Base-by-base conservation (phyloP, 2,329 filamentous ascomycete species). In the Mycosphaerelloides madeirae region DNA sequence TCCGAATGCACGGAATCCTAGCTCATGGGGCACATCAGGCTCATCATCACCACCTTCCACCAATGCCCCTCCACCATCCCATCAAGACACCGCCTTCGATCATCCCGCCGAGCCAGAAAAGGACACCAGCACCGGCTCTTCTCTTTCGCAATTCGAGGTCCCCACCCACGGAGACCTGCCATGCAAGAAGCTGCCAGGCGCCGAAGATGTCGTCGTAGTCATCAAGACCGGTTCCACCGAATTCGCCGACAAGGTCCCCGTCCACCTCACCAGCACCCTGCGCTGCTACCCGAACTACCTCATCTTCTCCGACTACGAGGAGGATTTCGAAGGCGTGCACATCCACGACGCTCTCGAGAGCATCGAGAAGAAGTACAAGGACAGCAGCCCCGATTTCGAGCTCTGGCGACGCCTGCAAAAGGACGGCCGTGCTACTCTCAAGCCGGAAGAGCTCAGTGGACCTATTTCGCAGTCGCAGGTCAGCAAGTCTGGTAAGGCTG, bases 141-240 rank as follows among this genome's bases (percentile, higher is more conserved):
- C 22, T 5, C 22, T 9, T 9, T 25, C 22, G 22, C 22, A 25
- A 9, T 25, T 25, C 9, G 22, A 25, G 22, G 22, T 25, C 22
- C 22, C 22, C 5, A 9, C 22, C 22, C 22, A 38, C 15, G 22
- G 19, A n/a, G 36, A 33, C 12, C 39, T 46, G 13, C 35, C 36
- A 31, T 58, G 55, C 34, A 40, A 38, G n/a, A 29, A 34, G 9
- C 40, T 60, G 13, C 52, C 55, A 1, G 63, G 63, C 37, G 64
- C 66, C 1, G 63, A 75, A 2, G 68, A 80, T 50, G 59, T 78
- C 32, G 71, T 80, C 47, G 70, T 80, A 15, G 65, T 79, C 14
- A 61, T 81, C 37, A 66, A 49, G 60, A 64, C 58, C 19, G 41
- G 66, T 50, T 45, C 60, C 29, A 56, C 57, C 43, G 49, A 65